A percentile compares a stretch with the other conserved stretches of the same genome.
Evolutionary conservation across 345 rosid species (phyloP).

Genomic region (Zanthoxylum bungeanum): DNA sequence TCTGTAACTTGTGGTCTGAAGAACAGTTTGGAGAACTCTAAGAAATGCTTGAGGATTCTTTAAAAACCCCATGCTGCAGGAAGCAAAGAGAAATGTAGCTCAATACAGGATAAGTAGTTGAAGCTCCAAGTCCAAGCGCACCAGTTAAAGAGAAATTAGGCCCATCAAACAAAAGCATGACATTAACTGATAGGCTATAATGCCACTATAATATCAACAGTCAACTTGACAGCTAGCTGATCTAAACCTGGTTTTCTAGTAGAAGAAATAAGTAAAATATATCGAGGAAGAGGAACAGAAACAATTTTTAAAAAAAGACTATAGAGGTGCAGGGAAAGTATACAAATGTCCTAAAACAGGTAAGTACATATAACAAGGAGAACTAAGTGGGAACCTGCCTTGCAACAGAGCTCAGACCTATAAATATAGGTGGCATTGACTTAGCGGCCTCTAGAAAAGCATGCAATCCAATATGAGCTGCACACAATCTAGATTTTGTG

Average conservation of each 20-base stretch:
- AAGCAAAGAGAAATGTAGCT: conserved; percentile 7
- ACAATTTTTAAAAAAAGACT: neutral
- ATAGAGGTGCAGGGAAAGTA: neutral
- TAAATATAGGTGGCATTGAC: conserved; percentile 50
- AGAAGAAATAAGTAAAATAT: neutral
- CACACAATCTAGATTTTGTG: conserved; percentile 40
- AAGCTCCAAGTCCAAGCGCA: neutral
- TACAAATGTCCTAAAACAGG: neutral
- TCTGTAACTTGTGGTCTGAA: conserved; percentile 41
- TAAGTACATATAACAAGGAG: neutral
- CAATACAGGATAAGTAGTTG: conserved; percentile 3
- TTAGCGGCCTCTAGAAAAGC: conserved; percentile 40
- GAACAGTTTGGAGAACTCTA: conserved; percentile 38
- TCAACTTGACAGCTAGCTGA: neutral
- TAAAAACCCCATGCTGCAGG: conserved; percentile 62
- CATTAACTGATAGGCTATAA: neutral
- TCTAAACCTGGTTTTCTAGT: neutral
- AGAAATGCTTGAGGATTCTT: conserved; percentile 52
- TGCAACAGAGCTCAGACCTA: conserved; percentile 79
- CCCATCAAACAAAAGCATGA: neutral
- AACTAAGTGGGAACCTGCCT: conserved; percentile 45
- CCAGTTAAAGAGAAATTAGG: neutral
- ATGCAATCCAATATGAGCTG: conserved; percentile 55
- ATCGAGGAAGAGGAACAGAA: neutral
- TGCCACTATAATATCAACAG: neutral